These are phyloP conservation scores for Lecanicillium sp. DNA, from an alignment of 2,329 filamentous ascomycete species.

Conservation along the genomic window DNA sequence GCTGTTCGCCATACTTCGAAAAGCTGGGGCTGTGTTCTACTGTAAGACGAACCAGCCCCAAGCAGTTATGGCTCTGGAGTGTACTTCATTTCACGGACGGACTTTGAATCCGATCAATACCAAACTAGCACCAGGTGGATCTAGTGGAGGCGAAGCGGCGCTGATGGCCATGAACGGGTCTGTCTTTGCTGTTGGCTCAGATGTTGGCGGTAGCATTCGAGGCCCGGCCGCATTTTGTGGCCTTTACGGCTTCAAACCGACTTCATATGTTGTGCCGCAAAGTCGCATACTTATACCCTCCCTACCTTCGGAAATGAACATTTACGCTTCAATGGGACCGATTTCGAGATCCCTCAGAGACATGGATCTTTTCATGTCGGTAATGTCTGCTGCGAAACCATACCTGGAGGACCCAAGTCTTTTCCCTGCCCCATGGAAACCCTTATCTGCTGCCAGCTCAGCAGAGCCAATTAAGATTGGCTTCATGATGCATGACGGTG, in stretches of 20 bases:
- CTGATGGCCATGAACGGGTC: conserved; percentile 29
- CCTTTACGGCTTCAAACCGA: conserved; percentile 8
- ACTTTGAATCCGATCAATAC: conserved; percentile 54
- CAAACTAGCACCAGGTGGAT: conserved; percentile 51
- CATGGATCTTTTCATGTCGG: conserved; percentile 24
- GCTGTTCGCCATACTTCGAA: conserved; percentile 46
- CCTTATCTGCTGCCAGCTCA: conserved; percentile 11
- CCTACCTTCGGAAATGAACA: conserved; percentile 22
- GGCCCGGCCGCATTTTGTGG: conserved; percentile 5
- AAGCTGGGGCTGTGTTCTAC: conserved; percentile 54
- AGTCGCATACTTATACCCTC: background rate
- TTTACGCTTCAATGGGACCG: conserved; percentile 24
- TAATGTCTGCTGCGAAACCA: conserved; percentile 16
- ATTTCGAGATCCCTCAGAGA: conserved; percentile 24
- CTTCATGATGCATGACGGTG: conserved; percentile 29
- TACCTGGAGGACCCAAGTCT: conserved; percentile 22
- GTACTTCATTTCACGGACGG: conserved; percentile 49
- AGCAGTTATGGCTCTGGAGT: conserved; percentile 44
- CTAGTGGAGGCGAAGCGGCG: conserved; percentile 46
- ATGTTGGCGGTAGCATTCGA: conserved; percentile 27
- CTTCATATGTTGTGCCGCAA: background rate
- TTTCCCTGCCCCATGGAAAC: conserved; percentile 24
- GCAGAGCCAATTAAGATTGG: conserved; percentile 28
- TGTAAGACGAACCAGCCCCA: conserved; percentile 62
- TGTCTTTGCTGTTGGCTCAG: conserved; percentile 27